These are phyloP conservation scores for Corchorus capsularis DNA, from an alignment of 345 rosid genomes.

Conservation along the genomic window DNA sequence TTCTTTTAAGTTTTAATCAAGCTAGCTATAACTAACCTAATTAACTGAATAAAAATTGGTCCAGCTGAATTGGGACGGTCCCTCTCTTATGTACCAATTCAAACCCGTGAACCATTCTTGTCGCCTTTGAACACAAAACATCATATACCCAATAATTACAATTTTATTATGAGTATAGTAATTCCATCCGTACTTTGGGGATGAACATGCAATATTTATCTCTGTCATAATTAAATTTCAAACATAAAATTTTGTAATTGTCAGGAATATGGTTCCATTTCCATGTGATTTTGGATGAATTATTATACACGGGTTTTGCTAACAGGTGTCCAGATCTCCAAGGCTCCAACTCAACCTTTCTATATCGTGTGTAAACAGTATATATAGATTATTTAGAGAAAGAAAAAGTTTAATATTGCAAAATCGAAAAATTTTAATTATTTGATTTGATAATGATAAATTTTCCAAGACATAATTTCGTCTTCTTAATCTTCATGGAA, in stretches of 20 bases:
- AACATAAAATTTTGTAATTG: neutral
- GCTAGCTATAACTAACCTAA: neutral
- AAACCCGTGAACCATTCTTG: constrained; percentile 16
- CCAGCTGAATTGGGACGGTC: neutral
- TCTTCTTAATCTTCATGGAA: neutral
- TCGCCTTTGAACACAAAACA: neutral
- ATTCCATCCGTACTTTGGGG: neutral
- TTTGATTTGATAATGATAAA: neutral
- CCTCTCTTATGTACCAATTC: constrained; percentile 1
- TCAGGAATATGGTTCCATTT: too few species aligned
- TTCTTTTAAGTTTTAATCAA: neutral
- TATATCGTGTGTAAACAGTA: too few species aligned
- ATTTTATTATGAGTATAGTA: neutral
- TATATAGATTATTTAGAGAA: too few species aligned
- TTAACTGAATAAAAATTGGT: neutral
- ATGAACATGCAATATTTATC: neutral
- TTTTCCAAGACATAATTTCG: too few species aligned
- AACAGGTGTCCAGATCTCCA: neutral
- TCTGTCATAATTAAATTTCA: neutral
- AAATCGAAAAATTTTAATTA: too few species aligned
- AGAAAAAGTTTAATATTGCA: too few species aligned
- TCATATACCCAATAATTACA: neutral
- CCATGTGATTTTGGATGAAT: neutral
- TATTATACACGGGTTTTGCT: neutral
- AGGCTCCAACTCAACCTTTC: neutral